Base-by-base conservation (phyloP, 805 yeast species). In the Metschnikowia vanudenii region DNA sequence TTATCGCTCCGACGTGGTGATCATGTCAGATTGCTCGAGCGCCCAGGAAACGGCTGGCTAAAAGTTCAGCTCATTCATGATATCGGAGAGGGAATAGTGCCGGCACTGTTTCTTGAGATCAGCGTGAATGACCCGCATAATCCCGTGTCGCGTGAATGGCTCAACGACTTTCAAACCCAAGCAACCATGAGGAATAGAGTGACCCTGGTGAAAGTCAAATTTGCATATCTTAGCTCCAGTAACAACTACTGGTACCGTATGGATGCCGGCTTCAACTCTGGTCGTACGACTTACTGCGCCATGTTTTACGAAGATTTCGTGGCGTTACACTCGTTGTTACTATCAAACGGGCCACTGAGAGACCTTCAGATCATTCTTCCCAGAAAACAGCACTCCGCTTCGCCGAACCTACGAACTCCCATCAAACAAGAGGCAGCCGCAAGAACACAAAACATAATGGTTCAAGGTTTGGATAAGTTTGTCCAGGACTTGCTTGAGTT, bases 21-120 rank as follows among this genome's bases (percentile, higher is more conserved):
- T 12, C 64, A 62, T 49, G 54, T 69, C 30, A 63, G 63, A 45
- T 51, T 70, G 12, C 29, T 70, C 4, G 64, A 65, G 18, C 56
- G 69, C 24, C 67, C 65, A 2, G 75, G 73, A 2, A 67, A 68
- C 49, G 76, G 75, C 19, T 70, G 75, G 75, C 45, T 71, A 20
- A 47, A 56, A 32, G 75, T 71, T 3, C 63, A 63, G 46, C 47
- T 52, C 16, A 48, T 70, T 20, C 63, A 60, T 35, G 50, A 58
- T 12, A 48, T 45, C 19, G 47, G 46, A 9, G 53, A 50, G 28
- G 76, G 76, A 0, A 52, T 65, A 4, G 63, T 71, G 28, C 75
- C 76, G 6, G 73, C 75, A 3, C 61, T 66, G 38, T 70, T 68
- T 48, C 67, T 69, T 14, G 67, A 63, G 14, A 71, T 71, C 16